These are phyloP conservation scores for Rhizopogon rudus DNA, from an alignment of 768 basidiomycete genomes.

Conservation along the genomic window DNA sequence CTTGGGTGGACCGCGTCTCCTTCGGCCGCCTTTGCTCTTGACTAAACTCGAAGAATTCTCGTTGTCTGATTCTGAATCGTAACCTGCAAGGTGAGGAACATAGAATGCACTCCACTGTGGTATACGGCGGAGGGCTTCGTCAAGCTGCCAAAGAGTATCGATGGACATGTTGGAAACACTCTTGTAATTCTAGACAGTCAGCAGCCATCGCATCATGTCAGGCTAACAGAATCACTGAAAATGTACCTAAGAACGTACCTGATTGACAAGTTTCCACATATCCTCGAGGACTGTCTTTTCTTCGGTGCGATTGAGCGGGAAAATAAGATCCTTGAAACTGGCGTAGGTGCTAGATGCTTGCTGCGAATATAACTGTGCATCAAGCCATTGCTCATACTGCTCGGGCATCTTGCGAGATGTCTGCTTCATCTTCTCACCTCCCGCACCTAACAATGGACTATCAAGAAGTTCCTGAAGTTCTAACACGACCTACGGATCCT, in stretches of 20 bases:
- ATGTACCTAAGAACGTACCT: constrained; percentile 33
- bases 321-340: constrained; percentile 51
- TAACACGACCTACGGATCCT: constrained; percentile 46
- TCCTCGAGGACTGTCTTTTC: constrained; percentile 44
- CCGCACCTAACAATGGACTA: constrained; percentile 50
- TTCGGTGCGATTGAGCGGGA: constrained; percentile 55
- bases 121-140: constrained; percentile 40
- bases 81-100: constrained; percentile 15
- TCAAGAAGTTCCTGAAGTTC: constrained; percentile 65
- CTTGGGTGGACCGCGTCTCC: constrained; percentile 13
- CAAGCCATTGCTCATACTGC: constrained; percentile 60
- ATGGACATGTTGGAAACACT: constrained; percentile 45
- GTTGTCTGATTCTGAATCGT: constrained; percentile 20
- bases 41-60: constrained; percentile 3
- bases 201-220: background rate
- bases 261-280: constrained; percentile 62
- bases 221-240: background rate
- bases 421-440: constrained; percentile 49
- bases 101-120: constrained; percentile 58
- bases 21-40: constrained; percentile 11
- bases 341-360: constrained; percentile 47
- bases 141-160: constrained; percentile 61
- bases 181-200: constrained; percentile 52
- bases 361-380: constrained; percentile 61
- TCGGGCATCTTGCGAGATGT: constrained; percentile 50